Percentiles rank a stretch among this genome's conserved stretches.
These are phyloP conservation scores for Salvia sclarea DNA, from an alignment of 305 asterid genomes.

Conservation along the genomic window DNA sequence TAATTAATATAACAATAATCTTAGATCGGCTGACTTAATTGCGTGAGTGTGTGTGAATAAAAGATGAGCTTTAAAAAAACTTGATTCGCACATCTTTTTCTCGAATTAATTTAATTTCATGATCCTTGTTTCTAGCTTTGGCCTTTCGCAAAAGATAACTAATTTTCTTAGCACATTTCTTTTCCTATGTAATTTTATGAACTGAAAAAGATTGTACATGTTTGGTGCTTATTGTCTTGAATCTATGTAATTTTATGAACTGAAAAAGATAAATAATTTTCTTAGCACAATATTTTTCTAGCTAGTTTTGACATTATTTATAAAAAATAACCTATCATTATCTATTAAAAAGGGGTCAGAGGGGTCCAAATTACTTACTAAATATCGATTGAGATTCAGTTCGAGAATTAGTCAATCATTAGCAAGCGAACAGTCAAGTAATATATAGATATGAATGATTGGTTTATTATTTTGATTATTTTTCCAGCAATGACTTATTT, in stretches of 20 bases:
- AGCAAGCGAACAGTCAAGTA: not conserved
- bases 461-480: not conserved
- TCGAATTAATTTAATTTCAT: not conserved
- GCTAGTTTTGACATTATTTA: too few relatives aligned
- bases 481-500: not conserved
- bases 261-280: too few relatives aligned
- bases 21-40: not conserved
- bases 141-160: not conserved
- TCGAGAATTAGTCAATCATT: not conserved
- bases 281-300: too few relatives aligned
- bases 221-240: too few relatives aligned
- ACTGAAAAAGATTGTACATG: too few relatives aligned
- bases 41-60: too few relatives aligned
- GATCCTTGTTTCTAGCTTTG: not conserved
- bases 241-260: too few relatives aligned
- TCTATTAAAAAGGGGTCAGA: not conserved
- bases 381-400: not conserved
- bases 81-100: not conserved
- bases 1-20: not conserved
- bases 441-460: too few relatives aligned
- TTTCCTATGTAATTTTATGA: too few relatives aligned
- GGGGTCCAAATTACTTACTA: not conserved
- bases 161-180: not conserved
- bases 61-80: not conserved
- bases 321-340: too few relatives aligned